phyloP scores from a whole-genome alignment of 352 stramenopile genomes.

The Phytophthora rubi region DNA sequence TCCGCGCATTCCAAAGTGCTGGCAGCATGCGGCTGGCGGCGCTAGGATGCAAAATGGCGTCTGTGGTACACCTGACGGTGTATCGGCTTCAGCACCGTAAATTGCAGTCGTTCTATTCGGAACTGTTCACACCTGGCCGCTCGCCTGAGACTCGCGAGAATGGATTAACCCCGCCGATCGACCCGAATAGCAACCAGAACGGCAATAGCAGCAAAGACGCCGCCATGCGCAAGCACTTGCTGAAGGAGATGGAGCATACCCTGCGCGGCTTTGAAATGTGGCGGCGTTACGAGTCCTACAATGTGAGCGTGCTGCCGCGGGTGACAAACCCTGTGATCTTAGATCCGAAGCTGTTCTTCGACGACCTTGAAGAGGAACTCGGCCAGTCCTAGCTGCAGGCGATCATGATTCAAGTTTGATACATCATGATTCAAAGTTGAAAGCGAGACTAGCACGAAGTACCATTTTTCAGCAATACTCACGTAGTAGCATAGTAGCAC shows the following conservation, averaged over 20 bases:
- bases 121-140: conserved; percentile 76
- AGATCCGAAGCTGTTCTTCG: conserved; percentile 73
- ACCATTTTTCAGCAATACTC: conserved; percentile 15
- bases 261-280: conserved; percentile 90
- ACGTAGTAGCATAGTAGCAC: conserved; percentile 38
- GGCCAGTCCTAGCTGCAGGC: conserved; percentile 33
- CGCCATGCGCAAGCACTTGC: conserved; percentile 64
- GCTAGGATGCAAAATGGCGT: conserved; percentile 83
- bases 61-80: conserved; percentile 81
- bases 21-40: conserved; percentile 70
- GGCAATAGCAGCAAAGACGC: conserved; percentile 72
- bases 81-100: conserved; percentile 86
- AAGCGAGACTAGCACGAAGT: conserved; percentile 12
- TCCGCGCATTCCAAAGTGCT: conserved; percentile 66
- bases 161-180: conserved; percentile 75
- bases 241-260: conserved; percentile 89
- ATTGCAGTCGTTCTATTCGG: conserved; percentile 80
- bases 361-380: conserved; percentile 74
- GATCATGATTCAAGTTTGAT: conserved; percentile 9
- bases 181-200: conserved; percentile 40
- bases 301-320: conserved; percentile 71
- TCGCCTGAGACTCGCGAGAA: conserved; percentile 80
- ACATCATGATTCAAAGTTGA: conserved; percentile 17
- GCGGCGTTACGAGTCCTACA: conserved; percentile 79
- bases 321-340: conserved; percentile 78